A percentile compares a stretch with the other conserved stretches of the same genome.
Conservation (phyloP, 2,329 filamentous ascomycete species). For the Colletotrichum karsti region DNA sequence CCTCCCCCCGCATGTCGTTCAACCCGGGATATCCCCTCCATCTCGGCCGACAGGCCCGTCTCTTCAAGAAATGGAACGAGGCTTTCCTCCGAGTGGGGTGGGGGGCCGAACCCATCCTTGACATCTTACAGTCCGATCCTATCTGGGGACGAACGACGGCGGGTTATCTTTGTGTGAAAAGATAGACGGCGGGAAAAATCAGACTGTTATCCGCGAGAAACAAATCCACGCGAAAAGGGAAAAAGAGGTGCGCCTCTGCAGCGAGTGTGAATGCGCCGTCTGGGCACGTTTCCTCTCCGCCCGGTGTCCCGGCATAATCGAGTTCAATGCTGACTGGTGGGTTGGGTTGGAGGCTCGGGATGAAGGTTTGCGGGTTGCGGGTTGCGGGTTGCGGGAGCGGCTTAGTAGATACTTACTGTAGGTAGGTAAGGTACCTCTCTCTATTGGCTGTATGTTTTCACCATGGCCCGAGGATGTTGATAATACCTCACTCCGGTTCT, state of each 20-base stretch:
- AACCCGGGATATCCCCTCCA: not conserved
- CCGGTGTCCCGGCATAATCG: not conserved
- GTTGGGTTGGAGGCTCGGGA: not conserved
- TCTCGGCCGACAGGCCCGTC: not conserved
- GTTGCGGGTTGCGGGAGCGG: not conserved
- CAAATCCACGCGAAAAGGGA: too few species aligned
- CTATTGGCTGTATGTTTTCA: too few species aligned
- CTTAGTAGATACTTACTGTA: not conserved
- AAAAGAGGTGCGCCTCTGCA: too few species aligned
- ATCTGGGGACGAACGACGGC: too few species aligned
- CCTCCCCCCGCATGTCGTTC: too few species aligned
- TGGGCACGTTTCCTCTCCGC: not conserved
- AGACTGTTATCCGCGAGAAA: too few species aligned
- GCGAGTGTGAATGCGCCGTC: not conserved
- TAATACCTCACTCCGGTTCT: too few species aligned
- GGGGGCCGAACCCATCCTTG: not conserved
- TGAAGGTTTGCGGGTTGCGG: not conserved
- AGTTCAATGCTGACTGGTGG: not conserved
- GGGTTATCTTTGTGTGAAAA: too few species aligned
- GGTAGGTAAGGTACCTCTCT: too few species aligned
- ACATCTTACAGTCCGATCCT: not conserved
- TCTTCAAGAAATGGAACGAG: too few species aligned
- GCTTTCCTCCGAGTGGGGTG: not conserved
- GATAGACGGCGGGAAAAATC: too few species aligned
- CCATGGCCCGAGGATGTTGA: not conserved